phyloP scores from a whole-genome alignment of 164 flowering plant species.

The Chimonanthus praecox region DNA sequence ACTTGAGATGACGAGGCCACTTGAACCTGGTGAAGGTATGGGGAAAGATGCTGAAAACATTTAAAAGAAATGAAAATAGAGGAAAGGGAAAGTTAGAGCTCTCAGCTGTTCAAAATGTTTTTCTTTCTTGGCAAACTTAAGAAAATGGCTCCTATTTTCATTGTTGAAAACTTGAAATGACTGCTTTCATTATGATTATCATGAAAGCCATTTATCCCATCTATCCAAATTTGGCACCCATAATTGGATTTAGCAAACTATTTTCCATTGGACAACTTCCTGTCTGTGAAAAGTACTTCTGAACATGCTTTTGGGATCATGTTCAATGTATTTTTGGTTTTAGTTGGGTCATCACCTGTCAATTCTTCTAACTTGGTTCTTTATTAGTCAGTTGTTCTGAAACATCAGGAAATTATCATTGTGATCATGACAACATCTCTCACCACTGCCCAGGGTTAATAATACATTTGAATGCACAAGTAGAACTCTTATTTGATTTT shows the following conservation, averaged over 20 bases:
- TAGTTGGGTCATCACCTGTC: not conserved
- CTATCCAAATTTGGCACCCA: no score
- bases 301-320: not conserved
- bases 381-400: not conserved
- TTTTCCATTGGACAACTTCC: no score
- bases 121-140: not conserved
- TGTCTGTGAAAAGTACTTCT: no score
- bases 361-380: not conserved
- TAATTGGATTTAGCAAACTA: no score
- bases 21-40: slow-evolving; percentile 39
- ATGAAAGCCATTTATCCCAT: no score
- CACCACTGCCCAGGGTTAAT: no score
- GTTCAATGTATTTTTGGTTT: not conserved
- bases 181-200: not conserved
- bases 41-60: not conserved
- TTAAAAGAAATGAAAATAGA: no score
- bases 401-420: not conserved
- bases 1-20: slow-evolving; percentile 12
- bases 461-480: no score
- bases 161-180: not conserved
- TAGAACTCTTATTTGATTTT: no score
- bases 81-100: not conserved
- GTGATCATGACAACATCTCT: no score
- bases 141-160: not conserved
- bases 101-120: not conserved